Evolutionary conservation across 2,329 filamentous ascomycete genomes (phyloP), one percentile per base, ranked within the genome.

Genomic region (Colletotrichum sansevieriae): DNA sequence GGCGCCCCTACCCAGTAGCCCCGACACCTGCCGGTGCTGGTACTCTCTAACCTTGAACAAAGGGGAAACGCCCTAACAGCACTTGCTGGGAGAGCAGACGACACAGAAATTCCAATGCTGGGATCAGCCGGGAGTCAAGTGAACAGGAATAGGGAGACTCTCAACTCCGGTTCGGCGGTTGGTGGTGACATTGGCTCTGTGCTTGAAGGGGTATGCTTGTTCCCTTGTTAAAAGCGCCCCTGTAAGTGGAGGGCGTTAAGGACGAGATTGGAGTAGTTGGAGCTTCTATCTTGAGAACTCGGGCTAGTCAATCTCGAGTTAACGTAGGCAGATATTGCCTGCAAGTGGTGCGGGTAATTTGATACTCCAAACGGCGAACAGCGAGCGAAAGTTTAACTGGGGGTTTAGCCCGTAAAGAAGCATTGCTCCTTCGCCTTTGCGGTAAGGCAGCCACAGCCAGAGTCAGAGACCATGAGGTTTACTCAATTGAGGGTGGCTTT

Each of bases 211-310:
- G 10, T 11, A 60, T 43, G 65, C 64, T 55, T 70, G 64, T 70
- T 64, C 18, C 63, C 51, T 63, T 55, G 49, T 65, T 62, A 57
- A 56, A 69, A 51, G 56, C 63, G 51, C 33, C 57, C 18, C 13
- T 39, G 13, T 43, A 43, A 49, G 47, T 56, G 62, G 61, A 56
- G 59, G 47, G 46, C 59, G 52, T 35, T 37, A 51, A 55, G 51
- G 54, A 65, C 65, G 61, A 59, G 61, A 55, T 68, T 47, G 54
- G 61, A 43, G 39, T 54, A 25, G 47, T 43, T 49, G 55, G 60
- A 43, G 65, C 37, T 68, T 65, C 65, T 68, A 56, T 68, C 65
- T 68, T 68, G 56, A 65, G 55, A 65, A 37, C 54, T 33, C 47
- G 41, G 43, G 55, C 65, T 65, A 68, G 55, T 39, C 47, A 47